A percentile compares a stretch with the other conserved stretches of the same genome.
Evolutionary conservation across 768 basidiomycete genomes (phyloP).

Genomic region (Psilocybe tampanensis): DNA sequence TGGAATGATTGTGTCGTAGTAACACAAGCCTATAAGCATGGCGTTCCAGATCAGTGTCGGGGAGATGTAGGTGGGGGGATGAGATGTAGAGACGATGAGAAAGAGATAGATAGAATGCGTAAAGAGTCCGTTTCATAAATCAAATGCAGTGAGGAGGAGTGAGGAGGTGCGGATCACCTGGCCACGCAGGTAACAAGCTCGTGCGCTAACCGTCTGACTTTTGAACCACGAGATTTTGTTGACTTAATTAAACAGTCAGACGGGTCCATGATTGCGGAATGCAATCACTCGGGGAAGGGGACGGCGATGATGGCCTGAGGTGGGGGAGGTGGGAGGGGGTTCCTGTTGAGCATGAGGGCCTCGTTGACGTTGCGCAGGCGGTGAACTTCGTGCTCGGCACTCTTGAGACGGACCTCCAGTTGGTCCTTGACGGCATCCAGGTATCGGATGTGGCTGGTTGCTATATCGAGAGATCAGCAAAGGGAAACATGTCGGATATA

Average conservation of each 20-base stretch:
- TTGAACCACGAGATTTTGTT: constrained; percentile 25
- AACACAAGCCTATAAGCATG: constrained; percentile 40
- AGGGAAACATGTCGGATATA: constrained; percentile 9
- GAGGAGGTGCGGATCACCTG: constrained; percentile 37
- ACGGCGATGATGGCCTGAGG: constrained; percentile 8
- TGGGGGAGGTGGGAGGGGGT: constrained; percentile 49
- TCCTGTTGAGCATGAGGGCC: constrained; percentile 78
- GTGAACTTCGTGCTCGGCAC: constrained; percentile 79
- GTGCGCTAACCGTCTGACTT: constrained; percentile 36
- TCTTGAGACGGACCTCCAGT: constrained; percentile 74
- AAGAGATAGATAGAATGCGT: constrained; percentile 44
- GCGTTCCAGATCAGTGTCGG: constrained; percentile 12
- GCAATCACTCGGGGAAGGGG: constrained; percentile 44
- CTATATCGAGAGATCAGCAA: constrained; percentile 37
- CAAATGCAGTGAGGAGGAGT: constrained; percentile 36
- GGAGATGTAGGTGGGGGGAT: constrained; percentile 26
- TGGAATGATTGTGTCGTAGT: constrained; percentile 29
- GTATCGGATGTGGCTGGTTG: constrained; percentile 85
- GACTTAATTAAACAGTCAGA: constrained; percentile 28
- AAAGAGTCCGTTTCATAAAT: constrained; percentile 55
- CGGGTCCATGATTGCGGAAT: constrained; percentile 31
- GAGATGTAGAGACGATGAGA: constrained; percentile 28
- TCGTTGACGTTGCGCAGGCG: constrained; percentile 86
- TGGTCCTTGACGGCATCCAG: constrained; percentile 81
- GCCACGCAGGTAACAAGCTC: constrained; percentile 57